Percentiles rank a stretch among this genome's conserved stretches.
Evolutionary conservation across 2,329 filamentous ascomycete species (phyloP).

Genomic region (Aspergillus pseudoviridinutans): DNA sequence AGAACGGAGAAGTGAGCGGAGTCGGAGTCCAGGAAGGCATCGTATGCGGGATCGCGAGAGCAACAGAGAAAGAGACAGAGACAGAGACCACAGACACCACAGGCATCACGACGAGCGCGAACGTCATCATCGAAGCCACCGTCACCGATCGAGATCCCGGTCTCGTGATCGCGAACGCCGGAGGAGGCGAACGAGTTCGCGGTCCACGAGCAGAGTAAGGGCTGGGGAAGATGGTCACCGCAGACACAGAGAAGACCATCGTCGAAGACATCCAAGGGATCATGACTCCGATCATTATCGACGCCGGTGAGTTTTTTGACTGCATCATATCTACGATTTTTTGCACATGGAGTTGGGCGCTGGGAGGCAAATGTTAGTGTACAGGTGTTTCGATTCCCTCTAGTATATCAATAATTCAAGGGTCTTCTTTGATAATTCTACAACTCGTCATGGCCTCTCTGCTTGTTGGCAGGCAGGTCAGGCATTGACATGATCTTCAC

Average conservation of each 20-base stretch:
- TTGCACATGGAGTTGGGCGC: slow-evolving; percentile 12
- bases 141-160: slow-evolving; percentile 28
- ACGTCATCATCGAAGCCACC: slow-evolving; percentile 30
- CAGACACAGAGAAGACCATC: slow-evolving; percentile 23
- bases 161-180: slow-evolving; percentile 23
- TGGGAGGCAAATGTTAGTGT: slow-evolving; percentile 10
- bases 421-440: slow-evolving; percentile 23
- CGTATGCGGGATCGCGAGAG: slow-evolving; percentile 26
- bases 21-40: slow-evolving; percentile 30
- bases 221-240: slow-evolving; percentile 20
- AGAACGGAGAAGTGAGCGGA: slow-evolving; percentile 29
- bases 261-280: slow-evolving; percentile 24
- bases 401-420: slow-evolving; percentile 11
- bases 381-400: slow-evolving; percentile 4
- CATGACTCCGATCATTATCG: slow-evolving; percentile 22
- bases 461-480: slow-evolving; percentile 48
- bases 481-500: slow-evolving; percentile 98
- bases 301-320: slow-evolving; percentile 18
- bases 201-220: slow-evolving; percentile 27
- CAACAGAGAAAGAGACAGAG: slow-evolving; percentile 25
- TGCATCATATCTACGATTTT: background rate
- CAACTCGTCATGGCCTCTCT: slow-evolving; percentile 47
- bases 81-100: slow-evolving; percentile 47
- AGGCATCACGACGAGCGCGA: slow-evolving; percentile 29
- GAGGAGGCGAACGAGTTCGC: slow-evolving; percentile 24